A percentile compares a stretch with the other conserved stretches of the same genome.
Conservation (phyloP, 768 basidiomycete species). For the Mycena chlorophos region DNA sequence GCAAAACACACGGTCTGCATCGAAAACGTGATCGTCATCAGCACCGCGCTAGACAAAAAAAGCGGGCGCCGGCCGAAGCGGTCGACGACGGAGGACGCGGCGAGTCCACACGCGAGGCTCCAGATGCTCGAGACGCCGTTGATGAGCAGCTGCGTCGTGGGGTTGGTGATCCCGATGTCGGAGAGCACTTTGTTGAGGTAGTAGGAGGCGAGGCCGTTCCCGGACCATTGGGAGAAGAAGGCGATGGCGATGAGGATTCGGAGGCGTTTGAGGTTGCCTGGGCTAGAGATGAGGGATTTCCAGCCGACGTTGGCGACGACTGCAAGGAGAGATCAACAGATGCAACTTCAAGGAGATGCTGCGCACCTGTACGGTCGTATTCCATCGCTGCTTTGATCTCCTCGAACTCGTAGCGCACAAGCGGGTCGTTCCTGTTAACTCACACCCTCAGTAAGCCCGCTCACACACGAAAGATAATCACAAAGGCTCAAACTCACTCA, state of each 20-base stretch:
- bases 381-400: slow-evolving; percentile 61
- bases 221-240: slow-evolving; percentile 51
- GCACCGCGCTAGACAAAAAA: slow-evolving; percentile 41
- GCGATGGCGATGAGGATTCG: slow-evolving; percentile 51
- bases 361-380: slow-evolving; percentile 46
- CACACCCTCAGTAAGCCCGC: neutral
- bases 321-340: slow-evolving; percentile 45
- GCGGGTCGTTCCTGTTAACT: slow-evolving; percentile 33
- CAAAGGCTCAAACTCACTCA: slow-evolving; percentile 38
- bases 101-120: slow-evolving; percentile 53
- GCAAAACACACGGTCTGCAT: slow-evolving; percentile 50
- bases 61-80: slow-evolving; percentile 51
- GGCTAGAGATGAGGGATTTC: slow-evolving; percentile 45
- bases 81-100: slow-evolving; percentile 54
- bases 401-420: slow-evolving; percentile 53
- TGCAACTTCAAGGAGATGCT: slow-evolving; percentile 38
- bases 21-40: slow-evolving; percentile 48
- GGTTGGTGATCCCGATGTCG: slow-evolving; percentile 45
- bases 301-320: slow-evolving; percentile 41
- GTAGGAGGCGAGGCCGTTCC: slow-evolving; percentile 28
- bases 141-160: slow-evolving; percentile 40
- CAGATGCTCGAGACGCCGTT: slow-evolving; percentile 62
- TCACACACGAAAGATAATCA: neutral
- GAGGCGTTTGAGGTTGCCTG: slow-evolving; percentile 55
- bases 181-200: slow-evolving; percentile 54